phyloP scores from a whole-genome alignment of 768 basidiomycete species.

The Lactarius trivialis region DNA sequence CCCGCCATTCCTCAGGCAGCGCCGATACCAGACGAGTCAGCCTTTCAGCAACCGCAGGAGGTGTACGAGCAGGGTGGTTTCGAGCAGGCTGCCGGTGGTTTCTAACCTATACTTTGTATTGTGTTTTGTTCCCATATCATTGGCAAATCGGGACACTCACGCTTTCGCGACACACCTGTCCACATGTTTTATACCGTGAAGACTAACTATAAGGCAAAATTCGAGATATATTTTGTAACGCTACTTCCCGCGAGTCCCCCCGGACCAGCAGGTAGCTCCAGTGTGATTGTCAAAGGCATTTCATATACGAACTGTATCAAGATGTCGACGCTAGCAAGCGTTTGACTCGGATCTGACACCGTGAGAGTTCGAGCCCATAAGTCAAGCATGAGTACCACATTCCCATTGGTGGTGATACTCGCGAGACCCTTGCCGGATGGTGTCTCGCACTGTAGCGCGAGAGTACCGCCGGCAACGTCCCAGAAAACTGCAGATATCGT shows the following conservation, averaged over 20 bases:
- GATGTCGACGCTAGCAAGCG: slow-evolving; percentile 33
- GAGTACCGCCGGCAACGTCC: slow-evolving; percentile 40
- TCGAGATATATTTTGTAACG: slow-evolving; percentile 26
- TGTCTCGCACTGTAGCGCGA: slow-evolving; percentile 30
- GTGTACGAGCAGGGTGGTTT: slow-evolving; percentile 30
- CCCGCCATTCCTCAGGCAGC: slow-evolving; percentile 45
- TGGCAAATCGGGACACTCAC: background rate
- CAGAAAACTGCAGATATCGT: slow-evolving; percentile 53
- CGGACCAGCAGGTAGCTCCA: slow-evolving; percentile 36
- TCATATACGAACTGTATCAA: slow-evolving; percentile 29
- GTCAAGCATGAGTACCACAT: slow-evolving; percentile 40
- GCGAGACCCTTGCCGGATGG: slow-evolving; percentile 28
- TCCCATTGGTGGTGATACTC: slow-evolving; percentile 35
- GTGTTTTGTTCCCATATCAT: background rate
- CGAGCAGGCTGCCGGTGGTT: slow-evolving; percentile 34
- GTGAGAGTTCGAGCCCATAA: slow-evolving; percentile 39
- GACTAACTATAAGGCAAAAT: background rate
- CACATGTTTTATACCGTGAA: background rate
- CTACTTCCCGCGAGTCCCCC: slow-evolving; percentile 49
- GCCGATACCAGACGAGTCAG: slow-evolving; percentile 42
- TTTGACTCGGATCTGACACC: slow-evolving; percentile 63
- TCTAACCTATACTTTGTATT: slow-evolving; percentile 38
- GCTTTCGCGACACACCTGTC: background rate
- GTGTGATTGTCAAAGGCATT: slow-evolving; percentile 28
- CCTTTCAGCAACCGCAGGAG: slow-evolving; percentile 32